phyloP scores from a whole-genome alignment of 768 basidiomycete genomes.

The Boletus vermiculosoides region DNA sequence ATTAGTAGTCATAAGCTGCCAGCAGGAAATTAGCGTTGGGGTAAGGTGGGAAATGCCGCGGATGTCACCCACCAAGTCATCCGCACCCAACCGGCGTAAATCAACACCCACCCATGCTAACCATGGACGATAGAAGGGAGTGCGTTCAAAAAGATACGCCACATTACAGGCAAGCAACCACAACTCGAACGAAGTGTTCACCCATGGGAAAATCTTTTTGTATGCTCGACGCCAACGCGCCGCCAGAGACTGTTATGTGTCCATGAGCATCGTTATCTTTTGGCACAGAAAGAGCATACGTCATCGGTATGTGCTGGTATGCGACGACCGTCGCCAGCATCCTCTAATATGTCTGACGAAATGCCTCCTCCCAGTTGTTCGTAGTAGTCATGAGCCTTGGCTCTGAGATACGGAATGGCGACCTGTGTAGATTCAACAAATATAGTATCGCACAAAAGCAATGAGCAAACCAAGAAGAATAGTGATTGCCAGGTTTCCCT shows the following conservation, averaged over 20 bases:
- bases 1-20: constrained; percentile 17
- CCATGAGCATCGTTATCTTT: constrained; percentile 3
- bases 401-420: constrained; percentile 83
- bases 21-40: constrained; percentile 1
- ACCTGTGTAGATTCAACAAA: constrained; percentile 42
- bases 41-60: not conserved
- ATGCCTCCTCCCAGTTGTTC: constrained; percentile 86
- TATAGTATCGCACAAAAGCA: not conserved
- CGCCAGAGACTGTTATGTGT: constrained; percentile 43
- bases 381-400: constrained; percentile 87
- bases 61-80: constrained; percentile 65
- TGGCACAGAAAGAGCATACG: constrained; percentile 36
- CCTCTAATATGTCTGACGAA: constrained; percentile 62
- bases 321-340: constrained; percentile 45
- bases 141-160: constrained; percentile 86
- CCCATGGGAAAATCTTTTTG: constrained; percentile 78
- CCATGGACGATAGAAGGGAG: constrained; percentile 90
- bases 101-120: constrained; percentile 81
- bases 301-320: constrained; percentile 49
- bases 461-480: constrained; percentile 67
- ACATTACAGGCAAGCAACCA: constrained; percentile 84
- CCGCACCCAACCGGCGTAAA: constrained; percentile 72
- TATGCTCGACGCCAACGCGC: constrained; percentile 59
- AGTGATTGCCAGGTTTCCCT: constrained; percentile 76
- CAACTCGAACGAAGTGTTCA: constrained; percentile 74